Base-by-base conservation (phyloP, 129 eudicot genomes). In the Tagetes erecta region DNA sequence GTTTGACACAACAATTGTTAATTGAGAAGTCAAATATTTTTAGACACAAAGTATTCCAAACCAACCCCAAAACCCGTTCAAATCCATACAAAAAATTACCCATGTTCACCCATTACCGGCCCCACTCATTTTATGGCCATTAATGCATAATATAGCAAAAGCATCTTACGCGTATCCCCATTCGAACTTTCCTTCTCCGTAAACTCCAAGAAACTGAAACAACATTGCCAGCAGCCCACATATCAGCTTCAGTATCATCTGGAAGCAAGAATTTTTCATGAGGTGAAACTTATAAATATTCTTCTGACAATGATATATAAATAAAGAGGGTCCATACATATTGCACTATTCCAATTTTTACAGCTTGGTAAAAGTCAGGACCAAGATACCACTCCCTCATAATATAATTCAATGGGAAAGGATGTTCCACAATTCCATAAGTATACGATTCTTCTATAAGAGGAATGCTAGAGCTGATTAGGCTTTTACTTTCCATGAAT, bases 391-490 rank as follows among this genome's bases (percentile, higher is more conserved):
- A 95, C 65, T 82, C 90, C 73, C 83, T 82, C 20, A 94, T 37
- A 71, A 83, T 80, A 78, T 84, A 94, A 74, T 80, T 94, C 51
- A 94, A 80, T n/a, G 99, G 99, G 75, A 91, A 95, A 35, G 99
- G 99, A 76, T 91, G 99, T 82, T 95, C 92, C 56, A 95, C 99
- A 65, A 85, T 84, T 44, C 99, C 99, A 79, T 88, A 91, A n/a
- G 93, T 87, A 87, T 91, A 95, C 39, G 97, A 85, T 64, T 95
- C 97, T 85, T 95, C 99, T 50, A 95, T 76, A 78, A 95, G 97
- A 9, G 99, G 99, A 30, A 89, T 74, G 78, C 90, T 84, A 31
- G 97, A 82, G 76, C 76, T 82, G 60, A 80, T 68, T 4, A 81
- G 74, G 78, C 84, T 83, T 78, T 95, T 86, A 78, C 90, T 87